Evolutionary conservation across 2,329 filamentous ascomycete species (phyloP), one percentile per base, ranked within the genome.

Genomic region (Diaporthe australafricana): DNA sequence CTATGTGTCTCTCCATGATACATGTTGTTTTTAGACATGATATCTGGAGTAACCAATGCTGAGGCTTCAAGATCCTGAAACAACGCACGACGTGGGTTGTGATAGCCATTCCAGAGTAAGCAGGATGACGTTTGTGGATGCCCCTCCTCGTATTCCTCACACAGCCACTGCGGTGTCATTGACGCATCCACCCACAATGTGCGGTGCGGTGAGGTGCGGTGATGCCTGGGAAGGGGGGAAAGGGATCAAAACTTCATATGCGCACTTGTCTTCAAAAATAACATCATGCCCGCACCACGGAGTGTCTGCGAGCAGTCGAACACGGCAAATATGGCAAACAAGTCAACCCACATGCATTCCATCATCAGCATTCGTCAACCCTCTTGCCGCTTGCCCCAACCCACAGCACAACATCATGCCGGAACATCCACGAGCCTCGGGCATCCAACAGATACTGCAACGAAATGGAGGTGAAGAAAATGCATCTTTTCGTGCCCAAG

Each of bases 91-190:
- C 5, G 55, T 11, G 8, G 17, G n/a, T 27, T n/a, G 55, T 57
- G 55, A 57, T 57, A n/a, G 9, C 32, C 32, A 35, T 32, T 57
- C n/a, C 35, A 42, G 1, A 12, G 55, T 40, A 57, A 42, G 55
- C 55, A 27, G 7, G 16, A 57, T 57, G 55, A 57, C 55, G 35
- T 42, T 16, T 12, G 14, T 25, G 6, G 22, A 12, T 40, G n/a
- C 17, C 35, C n/a, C 22, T 22, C 12, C 55, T 57, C 55, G 35
- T 57, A 57, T 57, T 57, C 55, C 55, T 22, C n/a, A 40, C n/a
- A 25, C n/a, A 22, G 55, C 55, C 3, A 17, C 55, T 57, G 35
- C 55, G 17, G n/a, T 25, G 32, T 42, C 55, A 40, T 11, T 22
- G 20, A 57, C 25, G 22, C n/a, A 11, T 3, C 8, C n/a, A 57